Percentiles rank a stretch among this genome's conserved stretches.
phyloP scores from a whole-genome alignment of 2,329 filamentous ascomycete genomes.

The Zasmidium angulare region DNA sequence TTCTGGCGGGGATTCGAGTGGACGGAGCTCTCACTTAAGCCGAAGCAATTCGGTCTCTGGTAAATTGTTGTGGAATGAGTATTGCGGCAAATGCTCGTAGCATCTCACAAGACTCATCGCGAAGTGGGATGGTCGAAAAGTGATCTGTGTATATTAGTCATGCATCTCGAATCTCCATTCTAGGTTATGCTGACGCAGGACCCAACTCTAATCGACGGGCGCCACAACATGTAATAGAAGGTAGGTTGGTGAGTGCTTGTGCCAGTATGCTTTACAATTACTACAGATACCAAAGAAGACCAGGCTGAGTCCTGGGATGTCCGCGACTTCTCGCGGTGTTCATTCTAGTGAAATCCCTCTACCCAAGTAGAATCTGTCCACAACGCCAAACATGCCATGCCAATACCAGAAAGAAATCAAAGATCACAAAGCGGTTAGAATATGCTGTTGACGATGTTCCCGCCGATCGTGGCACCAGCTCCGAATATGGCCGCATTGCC shows the following conservation, averaged over 20 bases:
- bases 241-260: too few relatives aligned
- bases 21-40: background rate
- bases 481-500: slow-evolving; percentile 86
- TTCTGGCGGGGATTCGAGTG: background rate
- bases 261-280: too few relatives aligned
- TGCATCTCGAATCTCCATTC: background rate
- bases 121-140: background rate
- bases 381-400: slow-evolving; percentile 1
- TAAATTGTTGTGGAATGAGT: background rate
- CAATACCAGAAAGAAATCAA: background rate
- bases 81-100: background rate
- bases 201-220: background rate
- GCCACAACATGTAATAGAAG: too few relatives aligned
- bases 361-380: background rate
- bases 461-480: slow-evolving; percentile 85
- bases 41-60: background rate
- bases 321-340: background rate
- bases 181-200: background rate
- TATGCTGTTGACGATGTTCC: slow-evolving; percentile 38
- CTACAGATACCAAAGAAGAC: background rate
- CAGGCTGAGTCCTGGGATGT: background rate
- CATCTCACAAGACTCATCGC: background rate
- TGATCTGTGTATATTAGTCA: background rate
- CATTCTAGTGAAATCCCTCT: background rate
- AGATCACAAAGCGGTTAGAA: slow-evolving; percentile 10